Percentiles rank a stretch among this genome's conserved stretches.
These are phyloP conservation scores for Ceratocystis eucalypticola DNA, from an alignment of 2,329 filamentous ascomycete genomes.

Conservation along the genomic window DNA sequence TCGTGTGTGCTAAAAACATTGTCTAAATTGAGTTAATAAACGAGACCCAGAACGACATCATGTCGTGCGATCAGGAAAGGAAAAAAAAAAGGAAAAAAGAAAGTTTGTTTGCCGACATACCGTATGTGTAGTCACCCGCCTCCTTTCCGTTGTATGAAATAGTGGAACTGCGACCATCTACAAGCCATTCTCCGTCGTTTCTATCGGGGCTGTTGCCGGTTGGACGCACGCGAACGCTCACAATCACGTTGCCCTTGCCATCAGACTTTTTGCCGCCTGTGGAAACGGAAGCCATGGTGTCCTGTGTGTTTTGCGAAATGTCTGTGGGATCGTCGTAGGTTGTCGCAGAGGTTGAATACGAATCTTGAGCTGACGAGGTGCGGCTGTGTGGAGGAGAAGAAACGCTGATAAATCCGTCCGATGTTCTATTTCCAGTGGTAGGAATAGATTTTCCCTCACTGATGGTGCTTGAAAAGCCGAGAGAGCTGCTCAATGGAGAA, in stretches of 20 bases:
- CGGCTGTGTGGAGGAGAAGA: constrained; percentile 77
- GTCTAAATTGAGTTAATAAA: constrained; percentile 41
- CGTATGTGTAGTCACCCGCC: constrained; percentile 83
- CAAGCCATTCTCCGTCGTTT: constrained; percentile 75
- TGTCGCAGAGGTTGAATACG: constrained; percentile 79
- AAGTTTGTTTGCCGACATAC: constrained; percentile 39
- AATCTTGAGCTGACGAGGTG: constrained; percentile 83
- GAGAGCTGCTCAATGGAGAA: constrained; percentile 40
- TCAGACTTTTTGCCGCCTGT: constrained; percentile 43
- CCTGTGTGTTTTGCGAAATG: constrained; percentile 26
- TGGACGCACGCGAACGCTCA: constrained; percentile 86
- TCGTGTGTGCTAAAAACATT: constrained; percentile 93
- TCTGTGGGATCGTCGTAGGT: constrained; percentile 72
- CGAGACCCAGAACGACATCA: neutral
- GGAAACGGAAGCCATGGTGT: constrained; percentile 24
- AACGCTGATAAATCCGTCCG: constrained; percentile 61
- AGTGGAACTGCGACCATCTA: constrained; percentile 69
- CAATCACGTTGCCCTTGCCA: constrained; percentile 84
- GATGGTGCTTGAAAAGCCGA: constrained; percentile 66
- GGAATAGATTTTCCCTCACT: constrained; percentile 60
- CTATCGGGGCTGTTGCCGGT: constrained; percentile 53
- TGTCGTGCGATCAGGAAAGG: too few relatives aligned
- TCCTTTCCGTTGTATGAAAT: constrained; percentile 79
- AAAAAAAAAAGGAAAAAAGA: too few relatives aligned
- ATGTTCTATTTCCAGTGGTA: constrained; percentile 49